Conservation (phyloP, 805 yeast genomes). For the Tetrapisispora phaffii region DNA sequence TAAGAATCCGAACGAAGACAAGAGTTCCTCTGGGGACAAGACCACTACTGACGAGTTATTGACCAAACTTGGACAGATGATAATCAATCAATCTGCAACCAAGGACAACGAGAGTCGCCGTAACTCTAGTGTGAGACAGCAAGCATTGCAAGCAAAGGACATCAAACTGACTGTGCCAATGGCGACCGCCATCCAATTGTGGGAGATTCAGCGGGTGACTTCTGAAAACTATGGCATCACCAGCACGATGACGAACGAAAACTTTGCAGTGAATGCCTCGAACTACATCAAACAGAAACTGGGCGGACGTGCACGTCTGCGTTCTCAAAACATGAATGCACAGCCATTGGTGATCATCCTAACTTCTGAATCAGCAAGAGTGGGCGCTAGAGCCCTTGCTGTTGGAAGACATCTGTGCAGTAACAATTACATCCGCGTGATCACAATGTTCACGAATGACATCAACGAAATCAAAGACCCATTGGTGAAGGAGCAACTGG, state of each 20-base stretch:
- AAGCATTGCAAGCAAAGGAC: slow-evolving; percentile 6
- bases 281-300: slow-evolving; percentile 48
- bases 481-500: slow-evolving; percentile 39
- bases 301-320: slow-evolving; percentile 61
- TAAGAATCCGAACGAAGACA: slow-evolving; percentile 7
- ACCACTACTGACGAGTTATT: not conserved
- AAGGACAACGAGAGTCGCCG: slow-evolving; percentile 7
- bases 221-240: slow-evolving; percentile 44
- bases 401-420: slow-evolving; percentile 60
- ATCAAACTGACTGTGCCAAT: slow-evolving; percentile 34
- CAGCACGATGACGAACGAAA: slow-evolving; percentile 43
- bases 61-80: slow-evolving; percentile 18
- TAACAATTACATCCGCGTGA: slow-evolving; percentile 57
- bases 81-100: slow-evolving; percentile 15
- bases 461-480: slow-evolving; percentile 22
- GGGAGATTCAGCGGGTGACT: slow-evolving; percentile 60
- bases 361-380: slow-evolving; percentile 55
- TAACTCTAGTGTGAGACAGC: slow-evolving; percentile 1
- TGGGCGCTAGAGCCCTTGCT: slow-evolving; percentile 69
- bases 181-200: slow-evolving; percentile 68
- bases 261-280: slow-evolving; percentile 58
- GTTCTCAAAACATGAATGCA: slow-evolving; percentile 59
- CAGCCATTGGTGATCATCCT: slow-evolving; percentile 68
- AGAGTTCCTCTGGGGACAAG: slow-evolving; percentile 1
- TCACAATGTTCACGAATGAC: slow-evolving; percentile 35